Evolutionary conservation across 306 rosid genomes (phyloP).

Genomic region (Carpinus fangiana): DNA sequence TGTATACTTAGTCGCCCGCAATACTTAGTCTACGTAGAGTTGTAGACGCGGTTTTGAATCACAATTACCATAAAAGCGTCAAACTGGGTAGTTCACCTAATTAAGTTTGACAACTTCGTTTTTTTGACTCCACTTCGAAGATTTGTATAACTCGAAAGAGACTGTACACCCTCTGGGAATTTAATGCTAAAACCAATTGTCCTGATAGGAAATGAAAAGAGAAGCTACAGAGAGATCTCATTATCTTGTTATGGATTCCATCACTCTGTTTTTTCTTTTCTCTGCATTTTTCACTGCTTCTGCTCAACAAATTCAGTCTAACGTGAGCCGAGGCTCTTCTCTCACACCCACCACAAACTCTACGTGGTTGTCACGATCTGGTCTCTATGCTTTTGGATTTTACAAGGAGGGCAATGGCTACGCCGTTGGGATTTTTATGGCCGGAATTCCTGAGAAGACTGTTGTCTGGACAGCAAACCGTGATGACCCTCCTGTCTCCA

Average conservation of each 20-base stretch:
- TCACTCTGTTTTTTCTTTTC: neutral
- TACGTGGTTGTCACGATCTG: neutral
- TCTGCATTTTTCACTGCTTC: neutral
- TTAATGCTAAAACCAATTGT: too few species aligned
- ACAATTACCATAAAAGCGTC: too few species aligned
- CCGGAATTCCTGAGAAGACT: conserved; percentile 13
- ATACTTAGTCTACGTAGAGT: too few species aligned
- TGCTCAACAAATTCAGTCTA: neutral
- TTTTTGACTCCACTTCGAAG: too few species aligned
- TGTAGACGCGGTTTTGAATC: too few species aligned
- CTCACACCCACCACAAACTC: neutral
- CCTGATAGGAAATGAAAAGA: neutral
- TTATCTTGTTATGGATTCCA: neutral
- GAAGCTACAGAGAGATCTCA: neutral
- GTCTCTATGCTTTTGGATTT: neutral
- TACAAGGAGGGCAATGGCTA: neutral
- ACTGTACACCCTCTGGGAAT: too few species aligned
- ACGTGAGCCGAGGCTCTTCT: neutral
- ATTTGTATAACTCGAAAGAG: too few species aligned
- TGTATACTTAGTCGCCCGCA: too few species aligned
- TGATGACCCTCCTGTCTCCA: conserved; percentile 15
- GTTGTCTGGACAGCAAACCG: conserved; percentile 35
- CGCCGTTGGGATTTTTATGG: neutral
- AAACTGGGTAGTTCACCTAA: too few species aligned
- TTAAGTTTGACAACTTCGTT: too few species aligned